Base-by-base conservation (phyloP, 192 early-diverging fungal species). In the Backusella tarrabulga region DNA sequence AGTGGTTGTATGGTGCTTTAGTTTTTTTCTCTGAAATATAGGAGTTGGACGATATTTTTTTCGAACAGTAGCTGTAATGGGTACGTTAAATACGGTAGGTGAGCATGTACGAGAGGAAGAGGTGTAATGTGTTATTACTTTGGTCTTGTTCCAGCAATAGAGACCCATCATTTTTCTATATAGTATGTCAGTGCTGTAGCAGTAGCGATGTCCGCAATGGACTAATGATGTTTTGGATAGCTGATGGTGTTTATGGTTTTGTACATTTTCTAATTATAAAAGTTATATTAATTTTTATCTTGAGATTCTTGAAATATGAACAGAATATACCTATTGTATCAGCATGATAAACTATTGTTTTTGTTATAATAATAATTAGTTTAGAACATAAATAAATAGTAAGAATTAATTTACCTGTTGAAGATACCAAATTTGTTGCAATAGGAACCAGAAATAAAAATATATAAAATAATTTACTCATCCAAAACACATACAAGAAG, bases 1-100 rank as follows among this genome's bases (percentile, higher is more conserved):
- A 26, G 23, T 63, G 26, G 56, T 63, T 29, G 56, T 14, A 12
- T 26, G 56, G 12, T 63, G 56, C 23, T 63, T 63, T 63, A 63
- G 23, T 63, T 63, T 63, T 63, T 63, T 63, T 26, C 56, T 63
- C 21, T 63, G 56, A 29, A 63, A 63, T 63, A 63, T 26, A 63
- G 56, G 56, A 63, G 56, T 63, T 8, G 56, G 56, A 0, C 56
- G 56, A 63, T 63, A 63, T 63, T 63, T 63, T 29, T 63, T 63
- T 29, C 26, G 56, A 63, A 63, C 56, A 14, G 56, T 63, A 63
- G 56, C 6, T 63, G 56, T 63, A 29, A 63, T 63, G 12, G 56
- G 56, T 32, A 63, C 56, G 11, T 63, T 63, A 29, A 63, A 63
- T 63, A 63, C 21, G 26, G 56, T 63, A 32, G 56, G 56, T 29